These are phyloP conservation scores for Metschnikowia drakensbergensis DNA, from an alignment of 805 yeast genomes.

Conservation along the genomic window DNA sequence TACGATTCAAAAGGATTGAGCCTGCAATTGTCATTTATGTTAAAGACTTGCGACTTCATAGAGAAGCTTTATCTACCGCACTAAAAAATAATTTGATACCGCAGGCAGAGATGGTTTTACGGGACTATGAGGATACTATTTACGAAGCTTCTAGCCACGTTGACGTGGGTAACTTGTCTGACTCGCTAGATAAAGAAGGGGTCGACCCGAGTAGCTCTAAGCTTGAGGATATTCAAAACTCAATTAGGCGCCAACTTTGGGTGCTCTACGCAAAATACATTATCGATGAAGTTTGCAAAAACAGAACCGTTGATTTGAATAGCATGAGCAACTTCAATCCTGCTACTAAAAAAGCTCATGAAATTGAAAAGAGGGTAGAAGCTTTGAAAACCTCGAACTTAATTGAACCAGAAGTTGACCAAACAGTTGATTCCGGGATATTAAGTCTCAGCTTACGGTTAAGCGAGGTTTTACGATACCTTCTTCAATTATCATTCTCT, in stretches of 20 bases:
- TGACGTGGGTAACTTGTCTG: background rate
- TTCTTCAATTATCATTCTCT: slow-evolving; percentile 29
- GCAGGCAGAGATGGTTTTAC: slow-evolving; percentile 41
- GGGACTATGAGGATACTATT: slow-evolving; percentile 24
- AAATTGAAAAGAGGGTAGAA: background rate
- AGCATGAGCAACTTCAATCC: background rate
- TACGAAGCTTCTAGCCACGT: background rate
- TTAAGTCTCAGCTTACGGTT: slow-evolving; percentile 12
- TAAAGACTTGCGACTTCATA: slow-evolving; percentile 57
- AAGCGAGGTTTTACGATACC: slow-evolving; percentile 28
- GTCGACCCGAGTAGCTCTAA: slow-evolving; percentile 24
- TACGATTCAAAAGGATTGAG: slow-evolving; percentile 52
- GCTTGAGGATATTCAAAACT: slow-evolving; percentile 32
- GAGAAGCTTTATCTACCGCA: slow-evolving; percentile 78
- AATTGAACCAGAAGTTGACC: slow-evolving; percentile 16
- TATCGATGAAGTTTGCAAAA: slow-evolving; percentile 20
- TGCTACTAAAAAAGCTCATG: background rate
- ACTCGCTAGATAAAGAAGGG: background rate
- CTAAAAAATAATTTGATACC: slow-evolving; percentile 56
- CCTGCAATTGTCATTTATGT: slow-evolving; percentile 76
- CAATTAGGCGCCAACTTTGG: slow-evolving; percentile 69
- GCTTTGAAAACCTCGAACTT: slow-evolving; percentile 15
- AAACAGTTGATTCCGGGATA: slow-evolving; percentile 12
- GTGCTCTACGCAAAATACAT: slow-evolving; percentile 55
- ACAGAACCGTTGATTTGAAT: background rate